Base-by-base conservation (phyloP, 1,284 basidiomycete species). In the Tilletia horrida region DNA sequence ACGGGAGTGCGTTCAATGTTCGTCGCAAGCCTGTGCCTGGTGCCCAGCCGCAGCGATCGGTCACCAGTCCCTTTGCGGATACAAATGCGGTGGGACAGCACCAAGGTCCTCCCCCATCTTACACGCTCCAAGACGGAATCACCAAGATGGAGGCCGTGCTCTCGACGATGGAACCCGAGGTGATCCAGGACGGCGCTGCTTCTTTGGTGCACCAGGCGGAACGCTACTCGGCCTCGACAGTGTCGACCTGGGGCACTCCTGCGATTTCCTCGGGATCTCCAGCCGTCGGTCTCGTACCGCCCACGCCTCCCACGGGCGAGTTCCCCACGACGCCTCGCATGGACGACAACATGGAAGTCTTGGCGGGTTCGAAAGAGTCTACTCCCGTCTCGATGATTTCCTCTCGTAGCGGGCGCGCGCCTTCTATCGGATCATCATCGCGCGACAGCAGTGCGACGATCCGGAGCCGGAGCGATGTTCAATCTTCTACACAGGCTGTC, bases 21-120 rank as follows among this genome's bases (percentile, higher is more conserved):
- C 27, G 55, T n/a, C 55, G 55, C 27, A 59, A 59, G 31, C 55
- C 55, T 59, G 55, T 59, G 52, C 52, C 52, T 23, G 52, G 27
- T 16, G 13, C 21, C 2, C 50, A 25, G 50, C 47, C 11, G n/a
- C 50, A 14, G 50, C 50, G 50, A 55, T 40, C 35, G 35, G 35
- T 21, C 50, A 25, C 23, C 9, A 29, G 50, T 14, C 50, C 50
- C 2, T 52, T 52, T 21, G n/a, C 50, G 2, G 50, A 52, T 52
- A 21, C 8, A 3, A 52, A 52, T 3, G 50, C 50, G 11, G 21
- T 52, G 11, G 16, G 7, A 40, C 45, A 48, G 45, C 16, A 6
- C 7, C 50, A 21, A 21, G 50, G 27, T 14, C 16, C 21, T 52
- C 50, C 23, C 6, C 50, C 2, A 7, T 14, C 11, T 52, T 52